Percentiles rank a stretch among this genome's conserved stretches.
Evolutionary conservation across 2,329 filamentous ascomycete genomes (phyloP).

Genomic region (Clonostachys byssicola): DNA sequence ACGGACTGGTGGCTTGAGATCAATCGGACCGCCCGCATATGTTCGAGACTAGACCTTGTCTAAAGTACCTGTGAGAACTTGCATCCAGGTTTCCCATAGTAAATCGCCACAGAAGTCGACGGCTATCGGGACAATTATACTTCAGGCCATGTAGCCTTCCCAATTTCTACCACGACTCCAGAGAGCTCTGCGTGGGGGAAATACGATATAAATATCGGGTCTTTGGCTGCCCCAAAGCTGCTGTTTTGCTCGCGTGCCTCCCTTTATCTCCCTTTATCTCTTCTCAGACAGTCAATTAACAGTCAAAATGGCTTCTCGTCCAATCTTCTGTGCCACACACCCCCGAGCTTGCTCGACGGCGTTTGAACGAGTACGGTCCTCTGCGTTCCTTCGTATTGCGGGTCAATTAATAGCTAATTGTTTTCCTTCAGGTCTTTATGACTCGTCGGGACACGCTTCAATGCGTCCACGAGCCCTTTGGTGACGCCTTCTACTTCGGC

Average conservation of each 20-base stretch:
- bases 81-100: no score
- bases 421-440: constrained; percentile 82
- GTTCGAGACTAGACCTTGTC: background rate
- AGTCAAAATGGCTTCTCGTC: constrained; percentile 53
- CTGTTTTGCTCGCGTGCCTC: no score
- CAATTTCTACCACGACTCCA: background rate
- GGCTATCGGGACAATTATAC: no score
- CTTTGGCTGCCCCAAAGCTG: no score
- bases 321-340: constrained; percentile 92
- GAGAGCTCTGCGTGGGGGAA: background rate
- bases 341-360: constrained; percentile 94
- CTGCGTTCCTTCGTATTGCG: background rate
- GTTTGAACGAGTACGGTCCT: constrained; percentile 76
- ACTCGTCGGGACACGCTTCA: constrained; percentile 76
- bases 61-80: background rate
- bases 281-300: constrained; percentile 15
- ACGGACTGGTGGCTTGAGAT: no score
- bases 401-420: background rate
- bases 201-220: background rate
- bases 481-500: constrained; percentile 94
- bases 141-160: no score
- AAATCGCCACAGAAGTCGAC: no score
- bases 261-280: background rate
- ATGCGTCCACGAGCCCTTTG: constrained; percentile 93
- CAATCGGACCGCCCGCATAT: no score